Conservation (phyloP, 2,329 filamentous ascomycete species). For the Aspergillus transmontanensis region DNA sequence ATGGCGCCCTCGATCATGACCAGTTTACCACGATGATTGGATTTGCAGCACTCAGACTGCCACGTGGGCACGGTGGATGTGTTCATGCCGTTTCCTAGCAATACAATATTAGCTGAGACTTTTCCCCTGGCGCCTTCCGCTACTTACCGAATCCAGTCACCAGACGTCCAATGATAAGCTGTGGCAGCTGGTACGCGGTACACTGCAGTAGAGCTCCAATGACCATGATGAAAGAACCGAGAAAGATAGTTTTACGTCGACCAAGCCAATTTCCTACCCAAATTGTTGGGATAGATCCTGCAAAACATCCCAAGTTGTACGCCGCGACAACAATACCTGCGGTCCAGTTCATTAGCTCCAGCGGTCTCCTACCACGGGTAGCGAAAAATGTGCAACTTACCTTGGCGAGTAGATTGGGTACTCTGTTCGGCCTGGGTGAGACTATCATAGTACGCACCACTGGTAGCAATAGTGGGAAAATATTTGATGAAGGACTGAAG, state of each 20-base stretch:
- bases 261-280: slow-evolving; percentile 56
- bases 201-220: slow-evolving; percentile 53
- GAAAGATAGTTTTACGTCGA: slow-evolving; percentile 53
- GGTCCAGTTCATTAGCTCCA: not conserved
- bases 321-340: slow-evolving; percentile 44
- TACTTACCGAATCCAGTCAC: slow-evolving; percentile 52
- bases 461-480: slow-evolving; percentile 46
- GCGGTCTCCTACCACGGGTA: not conserved
- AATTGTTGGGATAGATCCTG: slow-evolving; percentile 53
- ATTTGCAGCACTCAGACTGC: slow-evolving; percentile 55
- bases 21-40: slow-evolving; percentile 53
- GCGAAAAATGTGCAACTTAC: slow-evolving; percentile 20
- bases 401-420: slow-evolving; percentile 40
- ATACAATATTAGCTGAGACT: not conserved
- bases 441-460: slow-evolving; percentile 16
- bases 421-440: slow-evolving; percentile 21
- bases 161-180: slow-evolving; percentile 55
- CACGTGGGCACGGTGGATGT: slow-evolving; percentile 56
- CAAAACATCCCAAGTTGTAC: slow-evolving; percentile 55
- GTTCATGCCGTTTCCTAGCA: slow-evolving; percentile 50
- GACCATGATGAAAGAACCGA: slow-evolving; percentile 53
- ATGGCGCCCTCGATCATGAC: slow-evolving; percentile 58
- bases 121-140: not conserved
- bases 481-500: slow-evolving; percentile 43
- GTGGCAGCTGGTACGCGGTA: slow-evolving; percentile 49